Percentiles rank a stretch among this genome's conserved stretches.
These are phyloP conservation scores for Pseudonitzschia delicatissima DNA, from an alignment of 108 stramenopile species.

Conservation along the genomic window DNA sequence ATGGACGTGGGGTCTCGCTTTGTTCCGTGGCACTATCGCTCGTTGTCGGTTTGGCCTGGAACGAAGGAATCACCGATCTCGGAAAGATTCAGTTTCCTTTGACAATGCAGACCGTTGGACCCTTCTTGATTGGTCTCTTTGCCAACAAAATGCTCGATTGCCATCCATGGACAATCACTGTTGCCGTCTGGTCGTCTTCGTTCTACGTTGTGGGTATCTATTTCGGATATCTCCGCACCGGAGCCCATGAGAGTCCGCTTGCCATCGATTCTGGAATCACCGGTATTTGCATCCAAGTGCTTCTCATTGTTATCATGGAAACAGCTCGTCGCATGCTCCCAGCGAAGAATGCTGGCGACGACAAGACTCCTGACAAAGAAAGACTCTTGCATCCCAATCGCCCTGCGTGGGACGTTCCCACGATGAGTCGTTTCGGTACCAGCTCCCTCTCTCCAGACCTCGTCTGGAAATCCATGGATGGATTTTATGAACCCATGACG, in stretches of 20 bases:
- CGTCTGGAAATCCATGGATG: no score
- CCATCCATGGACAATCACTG: slow-evolving; percentile 12
- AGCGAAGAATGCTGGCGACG: no score
- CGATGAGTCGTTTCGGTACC: no score
- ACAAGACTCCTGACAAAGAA: no score
- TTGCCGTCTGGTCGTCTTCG: not conserved
- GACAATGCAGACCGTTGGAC: slow-evolving; percentile 12
- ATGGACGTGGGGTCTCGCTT: slow-evolving; percentile 27
- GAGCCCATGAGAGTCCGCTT: no score
- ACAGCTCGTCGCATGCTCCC: no score
- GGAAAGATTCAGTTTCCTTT: slow-evolving; percentile 22
- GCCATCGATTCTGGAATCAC: no score
- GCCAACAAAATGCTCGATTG: slow-evolving; percentile 4
- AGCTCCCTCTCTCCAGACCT: no score
- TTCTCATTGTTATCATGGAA: no score
- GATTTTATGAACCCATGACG: not conserved
- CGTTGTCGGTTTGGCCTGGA: slow-evolving; percentile 14
- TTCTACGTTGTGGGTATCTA: slow-evolving; percentile 4
- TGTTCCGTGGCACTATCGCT: slow-evolving; percentile 7
- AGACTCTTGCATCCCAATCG: no score
- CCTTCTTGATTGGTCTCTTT: slow-evolving; percentile 26
- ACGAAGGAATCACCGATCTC: slow-evolving; percentile 16
- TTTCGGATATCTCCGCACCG: slow-evolving; percentile 5
- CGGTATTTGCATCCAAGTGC: no score
- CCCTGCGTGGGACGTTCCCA: no score